Evolutionary conservation across 2,329 filamentous ascomycete species (phyloP).

Genomic region (Fusarium graminum): DNA sequence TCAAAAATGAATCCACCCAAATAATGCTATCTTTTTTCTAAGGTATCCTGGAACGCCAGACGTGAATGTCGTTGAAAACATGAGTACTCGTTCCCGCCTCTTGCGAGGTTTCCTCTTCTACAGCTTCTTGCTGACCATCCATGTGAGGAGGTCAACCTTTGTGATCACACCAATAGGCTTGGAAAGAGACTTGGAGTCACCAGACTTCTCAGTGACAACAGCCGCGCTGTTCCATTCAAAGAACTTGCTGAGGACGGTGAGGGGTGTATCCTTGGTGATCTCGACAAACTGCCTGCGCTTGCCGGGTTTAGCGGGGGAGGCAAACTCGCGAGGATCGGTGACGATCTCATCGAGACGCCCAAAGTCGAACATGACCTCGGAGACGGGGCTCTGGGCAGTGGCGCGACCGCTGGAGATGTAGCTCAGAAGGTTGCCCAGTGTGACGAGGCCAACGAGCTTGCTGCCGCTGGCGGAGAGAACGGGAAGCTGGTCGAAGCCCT

Average conservation of each 20-base stretch:
- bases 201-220: constrained; percentile 84
- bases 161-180: constrained; percentile 93
- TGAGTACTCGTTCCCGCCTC: constrained; percentile 51
- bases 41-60: constrained; percentile 51
- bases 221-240: constrained; percentile 99
- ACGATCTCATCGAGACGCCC: constrained; percentile 87
- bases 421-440: constrained; percentile 91
- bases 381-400: constrained; percentile 77
- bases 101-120: constrained; percentile 43
- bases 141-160: constrained; percentile 94
- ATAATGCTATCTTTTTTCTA: constrained; percentile 39
- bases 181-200: constrained; percentile 66
- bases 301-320: constrained; percentile 53
- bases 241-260: constrained; percentile 88
- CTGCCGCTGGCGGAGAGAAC: constrained; percentile 78
- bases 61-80: constrained; percentile 51
- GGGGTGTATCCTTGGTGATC: constrained; percentile 90
- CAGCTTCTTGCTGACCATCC: constrained; percentile 79
- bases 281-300: constrained; percentile 84
- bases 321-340: constrained; percentile 82
- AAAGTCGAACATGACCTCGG: constrained; percentile 98
- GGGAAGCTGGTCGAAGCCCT: constrained; percentile 96
- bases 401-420: constrained; percentile 89
- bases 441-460: constrained; percentile 90
- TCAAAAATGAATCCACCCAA: constrained; percentile 28